Evolutionary conservation across 306 rosid genomes (phyloP).

Genomic region (Sindora glabra): DNA sequence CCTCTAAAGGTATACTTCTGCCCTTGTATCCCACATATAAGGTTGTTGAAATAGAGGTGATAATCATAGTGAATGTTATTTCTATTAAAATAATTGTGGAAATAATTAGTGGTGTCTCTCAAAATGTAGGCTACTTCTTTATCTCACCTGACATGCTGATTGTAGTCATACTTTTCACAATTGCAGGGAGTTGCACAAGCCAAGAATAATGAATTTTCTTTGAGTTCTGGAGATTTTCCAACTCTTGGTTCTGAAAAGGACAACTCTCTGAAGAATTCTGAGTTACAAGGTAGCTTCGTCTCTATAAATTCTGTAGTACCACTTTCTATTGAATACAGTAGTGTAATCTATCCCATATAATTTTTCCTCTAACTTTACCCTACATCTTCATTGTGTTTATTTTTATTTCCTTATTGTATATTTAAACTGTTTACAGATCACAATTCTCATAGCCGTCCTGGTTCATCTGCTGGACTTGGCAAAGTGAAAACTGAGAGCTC

Average conservation of each 20-base stretch:
- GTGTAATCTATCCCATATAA: neutral
- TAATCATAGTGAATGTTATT: too few species aligned
- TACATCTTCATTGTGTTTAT: neutral
- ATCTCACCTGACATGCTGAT: neutral
- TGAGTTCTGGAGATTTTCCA: slow-evolving; percentile 91
- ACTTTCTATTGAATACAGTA: neutral
- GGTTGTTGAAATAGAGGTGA: neutral
- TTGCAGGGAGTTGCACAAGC: slow-evolving; percentile 53
- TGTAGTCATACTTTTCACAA: neutral
- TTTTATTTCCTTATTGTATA: slow-evolving; percentile 1
- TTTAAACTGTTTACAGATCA: slow-evolving; percentile 37
- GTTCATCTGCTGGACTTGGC: slow-evolving; percentile 43
- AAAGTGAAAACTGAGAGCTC: slow-evolving; percentile 44
- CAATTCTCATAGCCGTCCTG: slow-evolving; percentile 44
- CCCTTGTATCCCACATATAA: neutral
- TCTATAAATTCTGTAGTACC: neutral
- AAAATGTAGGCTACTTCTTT: too few species aligned
- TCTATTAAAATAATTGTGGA: too few species aligned
- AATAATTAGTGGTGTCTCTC: too few species aligned
- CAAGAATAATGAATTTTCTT: slow-evolving; percentile 68
- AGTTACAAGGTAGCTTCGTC: slow-evolving; percentile 48
- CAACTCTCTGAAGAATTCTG: slow-evolving; percentile 45
- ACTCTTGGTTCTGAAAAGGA: slow-evolving; percentile 92
- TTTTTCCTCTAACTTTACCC: neutral
- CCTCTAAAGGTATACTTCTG: neutral